phyloP scores from a whole-genome alignment of 345 rosid species.

The Eucalyptus lansdowneana region DNA sequence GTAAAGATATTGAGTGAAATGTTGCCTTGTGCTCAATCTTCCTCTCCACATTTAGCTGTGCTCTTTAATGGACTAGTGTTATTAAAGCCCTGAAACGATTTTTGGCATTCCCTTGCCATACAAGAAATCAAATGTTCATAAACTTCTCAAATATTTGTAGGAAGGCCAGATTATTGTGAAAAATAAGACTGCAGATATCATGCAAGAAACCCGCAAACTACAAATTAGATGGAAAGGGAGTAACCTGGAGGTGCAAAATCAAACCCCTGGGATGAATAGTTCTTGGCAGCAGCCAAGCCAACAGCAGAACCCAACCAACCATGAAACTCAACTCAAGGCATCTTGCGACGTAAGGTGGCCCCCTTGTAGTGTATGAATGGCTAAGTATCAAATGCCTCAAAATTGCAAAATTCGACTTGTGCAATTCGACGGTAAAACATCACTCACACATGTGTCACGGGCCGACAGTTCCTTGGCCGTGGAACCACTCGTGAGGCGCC shows the following conservation, averaged over 20 bases:
- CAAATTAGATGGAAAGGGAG: constrained; percentile 63
- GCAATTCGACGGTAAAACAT: background rate
- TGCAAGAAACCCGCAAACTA: constrained; percentile 60
- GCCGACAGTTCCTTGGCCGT: no score
- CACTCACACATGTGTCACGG: no score
- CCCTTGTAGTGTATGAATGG: constrained; percentile 27
- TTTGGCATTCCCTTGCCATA: background rate
- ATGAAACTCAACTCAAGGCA: constrained; percentile 89
- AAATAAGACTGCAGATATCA: constrained; percentile 62
- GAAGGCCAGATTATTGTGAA: constrained; percentile 81
- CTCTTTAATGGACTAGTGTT: background rate
- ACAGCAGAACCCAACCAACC: constrained; percentile 31
- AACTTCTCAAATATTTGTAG: constrained; percentile 14
- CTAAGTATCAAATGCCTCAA: background rate
- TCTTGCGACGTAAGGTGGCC: constrained; percentile 95
- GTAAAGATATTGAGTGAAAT: background rate
- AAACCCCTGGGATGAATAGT: constrained; percentile 18
- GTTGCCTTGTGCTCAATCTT: background rate
- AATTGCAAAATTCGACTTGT: background rate
- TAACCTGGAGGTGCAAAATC: constrained; percentile 18
- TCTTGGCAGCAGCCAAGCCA: constrained; percentile 34
- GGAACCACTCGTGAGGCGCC: no score
- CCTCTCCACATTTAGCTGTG: background rate
- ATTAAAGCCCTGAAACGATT: background rate
- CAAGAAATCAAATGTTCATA: background rate